These are phyloP conservation scores for Phlebiopsis gigantea DNA, from an alignment of 768 basidiomycete genomes.

Conservation along the genomic window DNA sequence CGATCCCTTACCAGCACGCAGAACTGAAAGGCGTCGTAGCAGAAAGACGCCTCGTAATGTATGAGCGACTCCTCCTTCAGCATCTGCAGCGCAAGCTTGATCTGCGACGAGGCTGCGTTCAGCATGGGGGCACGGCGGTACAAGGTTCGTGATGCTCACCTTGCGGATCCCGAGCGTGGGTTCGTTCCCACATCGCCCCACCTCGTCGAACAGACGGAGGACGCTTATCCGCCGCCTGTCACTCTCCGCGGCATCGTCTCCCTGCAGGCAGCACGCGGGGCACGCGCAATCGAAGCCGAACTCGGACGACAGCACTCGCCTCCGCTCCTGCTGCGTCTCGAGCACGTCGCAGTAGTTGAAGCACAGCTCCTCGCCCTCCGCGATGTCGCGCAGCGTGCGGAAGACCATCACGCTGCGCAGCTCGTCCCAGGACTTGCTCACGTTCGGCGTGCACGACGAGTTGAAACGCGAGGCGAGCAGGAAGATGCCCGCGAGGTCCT, in stretches of 20 bases:
- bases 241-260: constrained; percentile 15
- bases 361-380: constrained; percentile 26
- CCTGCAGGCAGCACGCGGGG: constrained; percentile 17
- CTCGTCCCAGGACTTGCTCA: constrained; percentile 23
- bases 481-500: constrained; percentile 20
- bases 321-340: constrained; percentile 14
- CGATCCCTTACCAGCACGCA: constrained; percentile 17
- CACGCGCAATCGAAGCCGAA: constrained; percentile 24
- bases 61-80: constrained; percentile 23
- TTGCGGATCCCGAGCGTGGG: constrained; percentile 8
- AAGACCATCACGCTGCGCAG: constrained; percentile 17
- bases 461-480: constrained; percentile 24
- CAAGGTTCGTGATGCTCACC: too few species aligned
- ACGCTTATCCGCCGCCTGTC: constrained; percentile 15
- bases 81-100: constrained; percentile 21
- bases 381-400: constrained; percentile 22
- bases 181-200: background rate
- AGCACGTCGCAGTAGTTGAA: constrained; percentile 22
- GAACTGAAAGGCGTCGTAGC: constrained; percentile 28
- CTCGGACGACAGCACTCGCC: constrained; percentile 11
- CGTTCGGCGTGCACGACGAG: constrained; percentile 26
- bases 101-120: too few species aligned
- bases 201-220: background rate
- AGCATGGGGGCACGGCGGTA: too few species aligned
- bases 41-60: constrained; percentile 24